Evolutionary conservation across 306 rosid species (phyloP).

Genomic region (Cucumis hystrix): DNA sequence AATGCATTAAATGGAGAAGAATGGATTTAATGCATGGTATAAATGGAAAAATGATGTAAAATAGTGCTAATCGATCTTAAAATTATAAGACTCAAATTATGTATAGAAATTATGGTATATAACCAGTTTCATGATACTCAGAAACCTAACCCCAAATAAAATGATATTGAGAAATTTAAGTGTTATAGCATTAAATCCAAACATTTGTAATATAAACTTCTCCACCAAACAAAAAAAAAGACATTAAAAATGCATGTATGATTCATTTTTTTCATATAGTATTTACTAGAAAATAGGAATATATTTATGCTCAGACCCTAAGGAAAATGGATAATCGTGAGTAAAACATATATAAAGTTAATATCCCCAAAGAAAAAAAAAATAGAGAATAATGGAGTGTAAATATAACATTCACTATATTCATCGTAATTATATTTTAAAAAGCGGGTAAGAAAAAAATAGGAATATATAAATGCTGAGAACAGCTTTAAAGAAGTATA

Average conservation of each 20-base stretch:
- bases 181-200: background rate
- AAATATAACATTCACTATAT: background rate
- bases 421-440: background rate
- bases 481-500: slow-evolving; percentile 24
- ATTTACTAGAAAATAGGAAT: no score
- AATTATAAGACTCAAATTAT: background rate
- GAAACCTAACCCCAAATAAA: background rate
- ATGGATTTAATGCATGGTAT: no score
- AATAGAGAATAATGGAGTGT: background rate
- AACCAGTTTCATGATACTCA: background rate
- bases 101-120: background rate
- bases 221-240: background rate
- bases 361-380: background rate
- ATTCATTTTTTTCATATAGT: background rate
- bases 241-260: background rate
- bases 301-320: no score
- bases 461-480: background rate
- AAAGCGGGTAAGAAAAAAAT: background rate
- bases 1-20: no score
- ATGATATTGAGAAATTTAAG: background rate
- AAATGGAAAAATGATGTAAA: background rate
- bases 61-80: background rate
- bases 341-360: no score
- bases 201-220: background rate
- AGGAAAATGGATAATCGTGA: no score